phyloP scores from a whole-genome alignment of 495 filamentous ascomycete species.

The Lasiosphaeria ovina region DNA sequence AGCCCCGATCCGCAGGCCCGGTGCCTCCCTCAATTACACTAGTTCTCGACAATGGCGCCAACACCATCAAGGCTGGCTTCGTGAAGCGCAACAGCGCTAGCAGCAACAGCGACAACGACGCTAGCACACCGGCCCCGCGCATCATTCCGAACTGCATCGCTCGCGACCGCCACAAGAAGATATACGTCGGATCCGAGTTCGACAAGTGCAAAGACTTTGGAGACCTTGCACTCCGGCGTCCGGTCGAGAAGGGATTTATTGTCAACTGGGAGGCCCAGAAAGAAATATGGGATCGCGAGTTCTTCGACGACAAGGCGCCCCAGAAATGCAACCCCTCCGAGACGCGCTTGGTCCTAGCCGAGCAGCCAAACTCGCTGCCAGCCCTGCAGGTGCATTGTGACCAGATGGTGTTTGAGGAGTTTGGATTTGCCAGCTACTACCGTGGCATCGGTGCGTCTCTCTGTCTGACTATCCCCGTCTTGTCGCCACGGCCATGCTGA shows the following conservation, averaged over 20 bases:
- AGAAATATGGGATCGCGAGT: slow-evolving; percentile 91
- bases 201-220: slow-evolving; percentile 82
- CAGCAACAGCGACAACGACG: neutral
- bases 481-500: slow-evolving; percentile 4
- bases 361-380: slow-evolving; percentile 84
- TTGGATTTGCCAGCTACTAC: slow-evolving; percentile 86
- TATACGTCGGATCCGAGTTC: slow-evolving; percentile 79
- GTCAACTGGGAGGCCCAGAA: slow-evolving; percentile 97
- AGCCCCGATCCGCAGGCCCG: slow-evolving; percentile 42
- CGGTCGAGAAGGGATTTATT: slow-evolving; percentile 91
- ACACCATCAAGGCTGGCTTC: slow-evolving; percentile 91
- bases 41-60: slow-evolving; percentile 90
- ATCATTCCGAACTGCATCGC: slow-evolving; percentile 87
- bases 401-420: slow-evolving; percentile 97
- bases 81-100: slow-evolving; percentile 39
- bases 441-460: slow-evolving; percentile 63
- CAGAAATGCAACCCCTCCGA: slow-evolving; percentile 72
- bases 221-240: slow-evolving; percentile 81
- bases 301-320: slow-evolving; percentile 72
- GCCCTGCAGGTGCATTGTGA: slow-evolving; percentile 84
- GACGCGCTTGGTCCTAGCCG: slow-evolving; percentile 78
- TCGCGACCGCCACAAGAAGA: slow-evolving; percentile 72
- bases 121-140: slow-evolving; percentile 45
- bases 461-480: neutral
- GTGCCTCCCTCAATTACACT: slow-evolving; percentile 64